These are phyloP conservation scores for Mortierella sp. DNA, from an alignment of 371 early-diverging fungal genomes.

Conservation along the genomic window DNA sequence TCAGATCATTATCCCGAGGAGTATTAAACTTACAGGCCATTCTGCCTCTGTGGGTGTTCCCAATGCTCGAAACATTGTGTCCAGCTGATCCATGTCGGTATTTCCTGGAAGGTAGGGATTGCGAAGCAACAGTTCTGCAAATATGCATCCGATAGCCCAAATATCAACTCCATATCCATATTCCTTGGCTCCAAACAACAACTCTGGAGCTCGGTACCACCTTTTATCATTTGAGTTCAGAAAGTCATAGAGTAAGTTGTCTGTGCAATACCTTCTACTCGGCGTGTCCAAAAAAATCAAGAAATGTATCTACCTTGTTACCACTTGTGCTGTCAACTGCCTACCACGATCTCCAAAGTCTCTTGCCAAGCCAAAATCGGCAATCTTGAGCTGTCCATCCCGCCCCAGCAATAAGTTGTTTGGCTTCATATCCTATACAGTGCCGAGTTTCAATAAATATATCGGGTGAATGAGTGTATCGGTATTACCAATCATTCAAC, in stretches of 20 bases:
- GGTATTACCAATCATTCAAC: background rate
- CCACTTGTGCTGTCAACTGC: conserved; percentile 94
- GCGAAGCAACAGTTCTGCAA: conserved; percentile 98
- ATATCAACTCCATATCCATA: conserved; percentile 97
- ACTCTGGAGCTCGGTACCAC: conserved; percentile 99
- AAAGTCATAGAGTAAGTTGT: background rate
- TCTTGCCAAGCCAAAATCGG: conserved; percentile 99
- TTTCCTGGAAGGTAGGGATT: conserved; percentile 97
- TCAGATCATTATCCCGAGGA: background rate
- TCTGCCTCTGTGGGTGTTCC: conserved; percentile 98
- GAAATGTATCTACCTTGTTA: conserved; percentile 76
- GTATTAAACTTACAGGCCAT: conserved; percentile 84
- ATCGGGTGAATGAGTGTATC: background rate
- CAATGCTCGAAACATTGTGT: conserved; percentile 93
- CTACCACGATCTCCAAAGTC: conserved; percentile 89
- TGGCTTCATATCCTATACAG: conserved; percentile 96
- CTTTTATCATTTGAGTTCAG: conserved; percentile 63
- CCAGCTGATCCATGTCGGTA: conserved; percentile 95
- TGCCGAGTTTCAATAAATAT: background rate
- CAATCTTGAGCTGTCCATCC: conserved; percentile 96
- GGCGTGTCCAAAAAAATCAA: background rate
- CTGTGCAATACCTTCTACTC: background rate
- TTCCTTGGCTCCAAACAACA: conserved; percentile 93
- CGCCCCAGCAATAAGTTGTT: conserved; percentile 97
- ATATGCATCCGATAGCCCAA: conserved; percentile 99